These are phyloP conservation scores for Calonectria multiphialidica DNA, from an alignment of 2,329 filamentous ascomycete genomes.

Conservation along the genomic window DNA sequence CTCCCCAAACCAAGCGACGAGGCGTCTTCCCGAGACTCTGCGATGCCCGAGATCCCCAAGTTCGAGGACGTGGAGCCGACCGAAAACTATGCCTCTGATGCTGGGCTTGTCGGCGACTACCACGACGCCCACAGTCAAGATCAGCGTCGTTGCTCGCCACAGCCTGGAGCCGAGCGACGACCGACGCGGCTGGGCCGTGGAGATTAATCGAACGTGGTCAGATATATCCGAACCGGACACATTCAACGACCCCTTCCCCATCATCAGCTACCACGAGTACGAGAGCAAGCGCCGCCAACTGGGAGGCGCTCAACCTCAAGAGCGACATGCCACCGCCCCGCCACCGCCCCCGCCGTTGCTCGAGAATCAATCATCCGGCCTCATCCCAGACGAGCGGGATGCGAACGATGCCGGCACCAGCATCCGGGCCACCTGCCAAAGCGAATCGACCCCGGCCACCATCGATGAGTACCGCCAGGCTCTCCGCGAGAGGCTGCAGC, in stretches of 20 bases:
- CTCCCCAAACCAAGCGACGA: too few relatives aligned
- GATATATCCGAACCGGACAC: neutral
- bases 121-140: neutral
- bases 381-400: neutral
- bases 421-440: too few relatives aligned
- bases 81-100: too few relatives aligned
- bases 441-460: neutral
- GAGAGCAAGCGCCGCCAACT: neutral
- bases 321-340: too few relatives aligned
- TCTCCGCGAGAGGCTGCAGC: neutral
- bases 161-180: neutral
- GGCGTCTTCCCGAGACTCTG: too few relatives aligned
- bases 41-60: too few relatives aligned
- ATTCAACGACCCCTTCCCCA: neutral
- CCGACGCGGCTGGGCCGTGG: neutral
- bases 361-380: too few relatives aligned
- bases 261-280: neutral
- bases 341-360: too few relatives aligned
- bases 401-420: neutral
- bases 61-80: too few relatives aligned
- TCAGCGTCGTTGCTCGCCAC: neutral
- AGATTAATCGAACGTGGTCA: neutral
- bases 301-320: too few relatives aligned
- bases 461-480: neutral
- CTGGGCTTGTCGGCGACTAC: too few relatives aligned